phyloP scores from a whole-genome alignment of 306 rosid genomes.

The Herpetospermum pedunculosum region DNA sequence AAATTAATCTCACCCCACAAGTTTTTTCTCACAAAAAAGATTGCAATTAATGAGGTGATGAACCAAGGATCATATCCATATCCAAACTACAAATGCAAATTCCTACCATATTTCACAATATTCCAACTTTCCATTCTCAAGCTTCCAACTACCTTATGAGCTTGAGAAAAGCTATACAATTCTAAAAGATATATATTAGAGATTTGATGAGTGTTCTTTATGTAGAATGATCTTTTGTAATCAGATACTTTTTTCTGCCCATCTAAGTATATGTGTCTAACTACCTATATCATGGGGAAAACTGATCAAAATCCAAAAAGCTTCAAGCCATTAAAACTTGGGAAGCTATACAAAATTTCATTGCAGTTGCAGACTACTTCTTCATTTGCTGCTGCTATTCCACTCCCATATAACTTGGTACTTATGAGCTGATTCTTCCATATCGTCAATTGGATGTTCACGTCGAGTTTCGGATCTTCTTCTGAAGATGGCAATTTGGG shows the following conservation, averaged over 20 bases:
- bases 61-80: too few relatives aligned
- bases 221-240: neutral
- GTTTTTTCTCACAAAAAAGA: too few relatives aligned
- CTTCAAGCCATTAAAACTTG: neutral
- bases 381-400: slow-evolving; percentile 24
- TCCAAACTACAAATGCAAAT: too few relatives aligned
- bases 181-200: neutral
- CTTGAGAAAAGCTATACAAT: neutral
- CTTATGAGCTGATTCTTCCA: slow-evolving; percentile 17
- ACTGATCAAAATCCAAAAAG: neutral
- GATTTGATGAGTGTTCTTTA: neutral
- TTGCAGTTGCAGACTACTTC: neutral
- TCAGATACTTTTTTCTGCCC: neutral
- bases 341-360: neutral
- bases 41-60: too few relatives aligned
- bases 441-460: slow-evolving; percentile 14
- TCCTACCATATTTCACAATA: too few relatives aligned
- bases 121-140: too few relatives aligned
- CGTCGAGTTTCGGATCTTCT: slow-evolving; percentile 18
- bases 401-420: slow-evolving; percentile 59
- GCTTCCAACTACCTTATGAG: too few relatives aligned
- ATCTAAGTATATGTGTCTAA: neutral
- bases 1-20: too few relatives aligned
- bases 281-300: neutral
- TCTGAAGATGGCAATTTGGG: slow-evolving; percentile 89